phyloP scores from a whole-genome alignment of 768 basidiomycete genomes.

The Collybia nuda region DNA sequence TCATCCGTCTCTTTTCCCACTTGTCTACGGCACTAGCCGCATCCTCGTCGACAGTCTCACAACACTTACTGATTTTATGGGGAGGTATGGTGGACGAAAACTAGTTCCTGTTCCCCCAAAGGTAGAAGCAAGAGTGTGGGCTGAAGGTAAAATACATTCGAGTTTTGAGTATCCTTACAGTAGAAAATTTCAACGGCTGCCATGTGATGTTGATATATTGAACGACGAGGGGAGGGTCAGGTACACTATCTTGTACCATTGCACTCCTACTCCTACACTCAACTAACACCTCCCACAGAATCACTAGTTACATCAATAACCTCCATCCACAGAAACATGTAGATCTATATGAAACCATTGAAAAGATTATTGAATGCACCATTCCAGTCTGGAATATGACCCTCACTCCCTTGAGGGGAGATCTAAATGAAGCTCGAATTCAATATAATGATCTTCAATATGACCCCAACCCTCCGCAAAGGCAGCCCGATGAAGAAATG shows the following conservation, averaged over 20 bases:
- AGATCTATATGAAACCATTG: slow-evolving; percentile 23
- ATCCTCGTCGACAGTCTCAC: slow-evolving; percentile 9
- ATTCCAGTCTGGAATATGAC: too few species aligned
- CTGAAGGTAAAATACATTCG: neutral
- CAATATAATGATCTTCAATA: too few species aligned
- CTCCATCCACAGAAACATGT: slow-evolving; percentile 27
- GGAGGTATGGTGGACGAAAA: slow-evolving; percentile 13
- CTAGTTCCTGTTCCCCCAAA: slow-evolving; percentile 7
- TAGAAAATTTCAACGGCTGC: slow-evolving; percentile 18
- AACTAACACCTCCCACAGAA: slow-evolving; percentile 6
- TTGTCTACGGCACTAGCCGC: slow-evolving; percentile 28
- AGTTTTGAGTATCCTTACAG: neutral
- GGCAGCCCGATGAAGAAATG: too few species aligned
- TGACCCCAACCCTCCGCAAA: too few species aligned
- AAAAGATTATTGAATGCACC: slow-evolving; percentile 22
- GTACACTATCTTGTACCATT: too few species aligned
- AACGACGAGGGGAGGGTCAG: slow-evolving; percentile 10
- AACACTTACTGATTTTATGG: slow-evolving; percentile 13
- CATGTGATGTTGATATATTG: slow-evolving; percentile 29
- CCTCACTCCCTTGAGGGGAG: too few species aligned
- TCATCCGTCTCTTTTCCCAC: slow-evolving; percentile 38
- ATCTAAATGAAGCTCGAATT: too few species aligned
- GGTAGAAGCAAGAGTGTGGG: neutral
- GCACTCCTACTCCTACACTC: too few species aligned
- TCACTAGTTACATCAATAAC: slow-evolving; percentile 39